Evolutionary conservation across 768 basidiomycete species (phyloP).

Genomic region (Boletellus sp.): DNA sequence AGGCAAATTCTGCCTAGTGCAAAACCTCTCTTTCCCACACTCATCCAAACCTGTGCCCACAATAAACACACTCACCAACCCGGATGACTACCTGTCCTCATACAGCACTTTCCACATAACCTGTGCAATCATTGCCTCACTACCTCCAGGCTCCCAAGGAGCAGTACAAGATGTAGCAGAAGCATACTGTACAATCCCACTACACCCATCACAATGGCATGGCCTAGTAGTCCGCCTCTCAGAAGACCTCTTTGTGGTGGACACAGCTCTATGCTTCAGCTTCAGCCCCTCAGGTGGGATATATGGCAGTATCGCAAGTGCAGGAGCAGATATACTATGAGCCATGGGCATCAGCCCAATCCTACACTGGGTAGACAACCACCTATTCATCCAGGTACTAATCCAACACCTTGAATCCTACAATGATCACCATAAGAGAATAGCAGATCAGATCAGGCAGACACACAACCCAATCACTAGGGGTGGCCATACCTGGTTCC

Average conservation of each 20-base stretch:
- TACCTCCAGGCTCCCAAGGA: background rate
- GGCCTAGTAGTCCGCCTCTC: background rate
- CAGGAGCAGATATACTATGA: conserved; percentile 1
- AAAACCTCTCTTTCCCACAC: background rate
- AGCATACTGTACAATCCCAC: background rate
- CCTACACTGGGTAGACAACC: conserved; percentile 2
- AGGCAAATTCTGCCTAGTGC: background rate
- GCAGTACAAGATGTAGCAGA: background rate
- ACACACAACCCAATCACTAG: no score
- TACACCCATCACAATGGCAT: background rate
- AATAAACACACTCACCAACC: background rate
- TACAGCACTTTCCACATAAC: background rate
- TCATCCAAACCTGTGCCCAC: background rate
- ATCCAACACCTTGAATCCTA: no score
- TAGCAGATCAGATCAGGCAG: no score
- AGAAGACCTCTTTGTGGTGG: background rate
- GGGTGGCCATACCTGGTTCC: background rate
- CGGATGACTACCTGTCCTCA: background rate
- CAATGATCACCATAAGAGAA: no score
- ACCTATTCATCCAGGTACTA: conserved; percentile 8
- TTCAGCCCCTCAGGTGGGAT: background rate
- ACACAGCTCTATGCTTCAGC: background rate
- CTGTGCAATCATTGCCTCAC: no score
- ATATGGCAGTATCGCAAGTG: background rate
- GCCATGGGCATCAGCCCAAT: background rate